Evolutionary conservation across 768 basidiomycete genomes (phyloP), one percentile per base, ranked within the genome.

Genomic region (Mycena kentingensis): DNA sequence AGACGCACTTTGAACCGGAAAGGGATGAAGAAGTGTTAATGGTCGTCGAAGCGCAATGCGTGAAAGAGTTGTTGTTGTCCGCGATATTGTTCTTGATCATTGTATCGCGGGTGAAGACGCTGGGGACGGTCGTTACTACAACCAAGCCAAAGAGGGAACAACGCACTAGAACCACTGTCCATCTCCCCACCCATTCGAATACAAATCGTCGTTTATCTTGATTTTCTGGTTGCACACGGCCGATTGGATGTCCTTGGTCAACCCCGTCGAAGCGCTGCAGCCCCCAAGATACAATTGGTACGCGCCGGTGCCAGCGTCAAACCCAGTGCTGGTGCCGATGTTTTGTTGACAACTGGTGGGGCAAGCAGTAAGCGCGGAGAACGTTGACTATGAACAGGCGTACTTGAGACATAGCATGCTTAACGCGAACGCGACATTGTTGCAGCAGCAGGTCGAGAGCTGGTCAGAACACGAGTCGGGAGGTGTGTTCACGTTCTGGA

Each of bases 391-490:
- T 13, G 22, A 26, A 24, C 18, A 21, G 5, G 32, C 61, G 48
- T 32, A 64, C 63, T 64, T 64, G 48, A 64, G 56, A 43, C 63
- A 64, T 4, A 64, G 54, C 63, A 64, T 64, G 52, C 62, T 63
- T 1, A 64, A 51, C 18, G 47, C 52, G 19, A 61, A 64, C 13
- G 63, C 25, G 42, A 64, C 42, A 29, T 56, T 55, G 36, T 64
- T 64, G 57, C 63, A 64, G 43, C 63, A 64, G 27, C 63, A 64
- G 2, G 35, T 3, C 32, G 57, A 60, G 36, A 65, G 39, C 50
- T 67, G 65, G 49, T 64, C 62, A 16, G 53, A 50, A 28, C 66
- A 67, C 15, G 44, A 15, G 51, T 67, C 65, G 8, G 63, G 63
- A 12, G 66, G 65, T 16, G 65, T 65, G 41, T 46, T 52, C 11